Percentiles rank a stretch among this genome's conserved stretches.
These are phyloP conservation scores for Plasmodium relictum DNA, from an alignment of 169 alveolate species.

Conservation along the genomic window DNA sequence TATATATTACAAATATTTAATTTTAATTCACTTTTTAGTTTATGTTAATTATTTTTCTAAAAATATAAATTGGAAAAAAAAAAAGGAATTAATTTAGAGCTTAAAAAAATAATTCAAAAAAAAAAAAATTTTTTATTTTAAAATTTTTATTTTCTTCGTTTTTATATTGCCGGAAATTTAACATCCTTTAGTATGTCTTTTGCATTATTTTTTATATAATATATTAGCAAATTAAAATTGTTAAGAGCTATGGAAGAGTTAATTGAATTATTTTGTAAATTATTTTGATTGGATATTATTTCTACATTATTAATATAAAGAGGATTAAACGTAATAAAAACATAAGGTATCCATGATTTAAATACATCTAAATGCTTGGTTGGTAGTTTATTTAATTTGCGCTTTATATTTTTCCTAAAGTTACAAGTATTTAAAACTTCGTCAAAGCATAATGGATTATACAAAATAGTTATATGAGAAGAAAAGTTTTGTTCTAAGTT, in stretches of 20 bases:
- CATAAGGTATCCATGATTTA: conserved; percentile 41
- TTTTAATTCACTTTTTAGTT: too few species aligned
- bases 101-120: too few species aligned
- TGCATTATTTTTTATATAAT: conserved; percentile 39
- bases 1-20: too few species aligned
- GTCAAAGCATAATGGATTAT: conserved; percentile 51
- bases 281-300: not conserved
- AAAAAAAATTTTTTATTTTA: too few species aligned
- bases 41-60: too few species aligned
- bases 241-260: conserved; percentile 11
- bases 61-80: too few species aligned
- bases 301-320: not conserved
- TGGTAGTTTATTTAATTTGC: conserved; percentile 2
- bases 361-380: not conserved
- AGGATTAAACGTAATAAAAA: conserved; percentile 40
- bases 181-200: conserved; percentile 18
- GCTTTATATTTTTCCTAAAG: conserved; percentile 36
- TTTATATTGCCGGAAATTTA: conserved; percentile 33
- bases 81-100: too few species aligned
- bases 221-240: conserved; percentile 28
- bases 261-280: not conserved
- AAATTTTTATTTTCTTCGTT: too few species aligned
- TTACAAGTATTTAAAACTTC: not conserved
- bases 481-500: conserved; percentile 27
- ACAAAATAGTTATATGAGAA: conserved; percentile 24